Evolutionary conservation across 768 basidiomycete genomes (phyloP).

Genomic region (Boletus rubescentipes): DNA sequence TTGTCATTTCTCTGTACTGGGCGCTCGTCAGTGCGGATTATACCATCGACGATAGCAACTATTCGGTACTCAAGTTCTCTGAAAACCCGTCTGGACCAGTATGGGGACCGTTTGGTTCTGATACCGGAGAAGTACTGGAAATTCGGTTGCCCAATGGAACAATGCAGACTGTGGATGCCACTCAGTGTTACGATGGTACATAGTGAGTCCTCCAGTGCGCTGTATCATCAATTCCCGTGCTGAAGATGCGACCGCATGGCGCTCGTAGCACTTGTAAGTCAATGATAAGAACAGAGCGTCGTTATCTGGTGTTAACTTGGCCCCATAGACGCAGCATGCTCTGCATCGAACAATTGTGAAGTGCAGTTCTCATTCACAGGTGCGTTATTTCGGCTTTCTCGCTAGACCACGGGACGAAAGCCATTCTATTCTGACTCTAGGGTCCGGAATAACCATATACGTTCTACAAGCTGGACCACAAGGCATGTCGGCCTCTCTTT

Average conservation of each 20-base stretch:
- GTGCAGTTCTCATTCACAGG: constrained; percentile 28
- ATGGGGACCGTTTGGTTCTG: constrained; percentile 28
- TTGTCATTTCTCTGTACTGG: not conserved
- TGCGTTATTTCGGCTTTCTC: not conserved
- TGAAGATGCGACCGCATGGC: not conserved
- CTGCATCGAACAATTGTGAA: constrained; percentile 22
- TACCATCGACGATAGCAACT: constrained; percentile 29
- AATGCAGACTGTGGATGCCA: constrained; percentile 20
- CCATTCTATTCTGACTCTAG: constrained; percentile 2
- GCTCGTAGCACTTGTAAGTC: constrained; percentile 25
- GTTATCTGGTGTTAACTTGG: not conserved
- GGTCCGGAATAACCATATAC: constrained; percentile 31
- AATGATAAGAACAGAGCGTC: not conserved
- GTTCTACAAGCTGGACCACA: constrained; percentile 27
- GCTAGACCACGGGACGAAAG: not conserved
- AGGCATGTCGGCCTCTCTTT: constrained; percentile 28
- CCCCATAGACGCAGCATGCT: constrained; percentile 23
- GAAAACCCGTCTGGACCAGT: constrained; percentile 28
- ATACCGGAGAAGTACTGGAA: constrained; percentile 17
- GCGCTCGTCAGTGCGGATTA: constrained; percentile 22
- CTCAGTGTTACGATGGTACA: constrained; percentile 26
- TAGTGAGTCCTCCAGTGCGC: constrained; percentile 18
- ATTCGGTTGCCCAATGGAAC: constrained; percentile 28
- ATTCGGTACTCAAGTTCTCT: constrained; percentile 24
- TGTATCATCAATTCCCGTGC: not conserved